phyloP scores from a whole-genome alignment of 169 alveolate genomes.

The Eimeria necatrix region DNA sequence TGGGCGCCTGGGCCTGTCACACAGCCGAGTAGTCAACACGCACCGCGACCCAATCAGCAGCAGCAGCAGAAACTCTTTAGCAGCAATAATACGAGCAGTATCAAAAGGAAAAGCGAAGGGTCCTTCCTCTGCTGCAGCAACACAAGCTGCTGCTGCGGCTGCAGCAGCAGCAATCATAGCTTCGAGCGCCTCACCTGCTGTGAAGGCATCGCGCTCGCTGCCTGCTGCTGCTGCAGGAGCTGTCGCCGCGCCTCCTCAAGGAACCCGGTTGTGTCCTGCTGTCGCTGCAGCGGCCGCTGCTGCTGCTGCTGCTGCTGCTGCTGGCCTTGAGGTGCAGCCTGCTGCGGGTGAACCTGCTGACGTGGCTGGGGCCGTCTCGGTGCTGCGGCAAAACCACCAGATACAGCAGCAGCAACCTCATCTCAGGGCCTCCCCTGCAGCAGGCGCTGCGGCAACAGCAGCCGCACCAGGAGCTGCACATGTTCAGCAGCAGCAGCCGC shows the following conservation, averaged over 20 bases:
- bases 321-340: neutral
- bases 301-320: slow-evolving; percentile 24
- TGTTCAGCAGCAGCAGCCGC: slow-evolving; percentile 18
- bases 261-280: neutral
- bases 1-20: neutral
- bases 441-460: slow-evolving; percentile 23
- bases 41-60: neutral
- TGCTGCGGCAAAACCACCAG: neutral
- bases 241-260: slow-evolving; percentile 13
- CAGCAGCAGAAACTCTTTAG: neutral
- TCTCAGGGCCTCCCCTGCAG: neutral
- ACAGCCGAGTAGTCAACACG: neutral
- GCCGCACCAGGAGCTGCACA: slow-evolving; percentile 7
- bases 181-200: slow-evolving; percentile 4
- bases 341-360: slow-evolving; percentile 60
- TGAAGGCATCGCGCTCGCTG: neutral
- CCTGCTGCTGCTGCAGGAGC: slow-evolving; percentile 42
- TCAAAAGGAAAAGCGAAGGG: neutral
- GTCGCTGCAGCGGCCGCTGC: slow-evolving; percentile 19
- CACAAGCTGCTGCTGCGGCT: neutral
- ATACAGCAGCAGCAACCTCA: neutral
- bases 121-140: neutral
- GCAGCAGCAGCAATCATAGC: neutral
- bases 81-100: neutral
- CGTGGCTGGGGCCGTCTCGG: slow-evolving; percentile 22